Conservation (phyloP, 2,329 filamentous ascomycete species). For the Torrubiellomyces zombiae region DNA sequence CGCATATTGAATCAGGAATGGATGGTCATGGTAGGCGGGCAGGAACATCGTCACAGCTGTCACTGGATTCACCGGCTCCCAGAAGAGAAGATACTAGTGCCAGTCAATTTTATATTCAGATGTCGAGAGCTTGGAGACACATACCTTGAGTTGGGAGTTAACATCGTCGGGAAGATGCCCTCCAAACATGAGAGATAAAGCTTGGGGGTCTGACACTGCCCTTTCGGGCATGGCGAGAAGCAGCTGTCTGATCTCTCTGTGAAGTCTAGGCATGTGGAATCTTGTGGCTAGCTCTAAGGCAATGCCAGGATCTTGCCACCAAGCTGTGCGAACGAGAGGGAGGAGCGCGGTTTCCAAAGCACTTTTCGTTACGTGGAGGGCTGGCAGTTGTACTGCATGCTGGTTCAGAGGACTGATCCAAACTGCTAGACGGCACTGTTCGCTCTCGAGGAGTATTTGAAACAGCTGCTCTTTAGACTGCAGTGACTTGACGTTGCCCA, state of each 20-base stretch:
- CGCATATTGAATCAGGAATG: constrained; percentile 89
- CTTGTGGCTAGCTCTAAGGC: constrained; percentile 72
- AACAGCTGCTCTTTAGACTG: constrained; percentile 73
- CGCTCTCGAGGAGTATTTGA: constrained; percentile 63
- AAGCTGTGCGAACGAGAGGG: constrained; percentile 63
- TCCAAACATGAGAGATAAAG: constrained; percentile 67
- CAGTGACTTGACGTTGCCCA: constrained; percentile 45
- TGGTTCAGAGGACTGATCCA: constrained; percentile 75
- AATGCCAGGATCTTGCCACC: constrained; percentile 69
- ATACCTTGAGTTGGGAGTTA: constrained; percentile 61
- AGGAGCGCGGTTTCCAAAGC: constrained; percentile 30
- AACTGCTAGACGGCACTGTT: constrained; percentile 66
- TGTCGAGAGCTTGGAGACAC: constrained; percentile 1
- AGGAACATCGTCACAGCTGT: constrained; percentile 88
- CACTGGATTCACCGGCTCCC: constrained; percentile 82
- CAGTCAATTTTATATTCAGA: too few relatives aligned
- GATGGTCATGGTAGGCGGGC: constrained; percentile 78
- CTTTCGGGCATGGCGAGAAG: constrained; percentile 72
- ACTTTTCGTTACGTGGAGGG: constrained; percentile 23
- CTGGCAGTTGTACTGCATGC: constrained; percentile 20
- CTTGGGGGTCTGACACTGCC: constrained; percentile 65
- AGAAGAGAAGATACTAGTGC: constrained; percentile 68
- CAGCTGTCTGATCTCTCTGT: constrained; percentile 61
- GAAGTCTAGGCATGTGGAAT: constrained; percentile 59
- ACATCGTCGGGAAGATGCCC: constrained; percentile 62